phyloP scores from a whole-genome alignment of 805 yeast genomes.

The Wickerhamiella occidentalis region DNA sequence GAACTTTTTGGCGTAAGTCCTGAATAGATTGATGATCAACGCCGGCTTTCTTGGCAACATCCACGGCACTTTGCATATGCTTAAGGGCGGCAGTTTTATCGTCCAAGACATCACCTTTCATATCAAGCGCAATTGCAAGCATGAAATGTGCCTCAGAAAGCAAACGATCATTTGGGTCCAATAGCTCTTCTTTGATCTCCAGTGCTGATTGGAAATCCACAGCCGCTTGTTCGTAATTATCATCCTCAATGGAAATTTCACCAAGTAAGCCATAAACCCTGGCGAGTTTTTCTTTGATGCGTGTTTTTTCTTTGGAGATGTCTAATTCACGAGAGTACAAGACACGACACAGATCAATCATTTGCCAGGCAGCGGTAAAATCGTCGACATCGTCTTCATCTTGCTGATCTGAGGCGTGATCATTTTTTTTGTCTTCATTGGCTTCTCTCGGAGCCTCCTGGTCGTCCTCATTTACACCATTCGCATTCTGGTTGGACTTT shows the following conservation, averaged over 20 bases:
- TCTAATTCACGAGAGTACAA: conserved; percentile 40
- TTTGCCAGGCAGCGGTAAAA: conserved; percentile 82
- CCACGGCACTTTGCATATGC: conserved; percentile 35
- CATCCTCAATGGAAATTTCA: conserved; percentile 75
- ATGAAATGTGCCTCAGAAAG: conserved; percentile 74
- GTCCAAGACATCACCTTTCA: conserved; percentile 43
- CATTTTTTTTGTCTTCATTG: conserved; percentile 13
- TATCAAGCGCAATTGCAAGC: conserved; percentile 66
- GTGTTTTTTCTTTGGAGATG: conserved; percentile 25
- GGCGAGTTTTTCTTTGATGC: conserved; percentile 43
- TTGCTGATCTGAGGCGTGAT: conserved; percentile 23
- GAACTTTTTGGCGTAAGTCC: conserved; percentile 23
- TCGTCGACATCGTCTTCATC: conserved; percentile 42
- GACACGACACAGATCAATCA: conserved; percentile 62
- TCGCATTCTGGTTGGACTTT: neutral
- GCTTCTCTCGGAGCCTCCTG: conserved; percentile 15
- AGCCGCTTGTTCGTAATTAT: conserved; percentile 70
- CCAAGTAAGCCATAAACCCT: conserved; percentile 73
- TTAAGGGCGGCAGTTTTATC: conserved; percentile 44
- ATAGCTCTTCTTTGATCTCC: conserved; percentile 41
- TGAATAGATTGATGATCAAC: conserved; percentile 26
- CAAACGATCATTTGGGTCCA: conserved; percentile 40
- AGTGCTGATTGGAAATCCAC: conserved; percentile 52
- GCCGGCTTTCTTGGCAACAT: conserved; percentile 31
- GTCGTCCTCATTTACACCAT: neutral